Conservation (phyloP, 805 yeast genomes). For the Monosporozyma siamensis region DNA sequence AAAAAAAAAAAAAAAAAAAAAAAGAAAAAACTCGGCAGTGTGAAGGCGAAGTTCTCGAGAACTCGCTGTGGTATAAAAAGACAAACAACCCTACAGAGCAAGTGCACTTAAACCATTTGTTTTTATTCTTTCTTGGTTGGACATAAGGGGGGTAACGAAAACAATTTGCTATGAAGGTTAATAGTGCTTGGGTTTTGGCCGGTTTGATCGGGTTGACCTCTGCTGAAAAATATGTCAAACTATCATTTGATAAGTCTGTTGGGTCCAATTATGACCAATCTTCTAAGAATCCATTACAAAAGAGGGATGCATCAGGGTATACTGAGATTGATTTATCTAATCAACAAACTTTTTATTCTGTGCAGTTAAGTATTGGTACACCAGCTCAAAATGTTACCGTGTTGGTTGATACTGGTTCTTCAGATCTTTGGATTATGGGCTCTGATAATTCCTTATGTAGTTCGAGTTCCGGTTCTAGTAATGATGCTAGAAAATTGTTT, state of each 20-base stretch:
- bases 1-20: no score
- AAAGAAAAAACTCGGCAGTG: no score
- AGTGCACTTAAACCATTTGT: no score
- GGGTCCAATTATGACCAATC: not conserved
- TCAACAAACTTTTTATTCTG: conserved; percentile 37
- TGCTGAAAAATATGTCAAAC: conserved; percentile 3
- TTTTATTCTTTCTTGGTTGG: no score
- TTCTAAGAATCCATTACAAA: not conserved
- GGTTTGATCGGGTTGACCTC: not conserved
- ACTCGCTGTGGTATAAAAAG: no score
- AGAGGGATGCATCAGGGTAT: conserved; percentile 1
- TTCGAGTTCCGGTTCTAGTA: not conserved
- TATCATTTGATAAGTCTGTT: conserved; percentile 3
- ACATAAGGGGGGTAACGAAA: not conserved
- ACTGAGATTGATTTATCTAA: conserved; percentile 25
- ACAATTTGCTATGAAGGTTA: not conserved
- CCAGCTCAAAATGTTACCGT: conserved; percentile 45
- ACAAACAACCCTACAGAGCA: no score
- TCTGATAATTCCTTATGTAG: conserved; percentile 31
- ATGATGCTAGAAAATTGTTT: not conserved
- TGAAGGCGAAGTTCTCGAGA: no score
- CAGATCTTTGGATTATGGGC: conserved; percentile 53
- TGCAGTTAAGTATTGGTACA: conserved; percentile 45
- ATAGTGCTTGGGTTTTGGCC: not conserved
- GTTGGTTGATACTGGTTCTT: conserved; percentile 64